These are phyloP conservation scores for Pyrenophora tritici-repentis DNA, from an alignment of 2,329 filamentous ascomycete genomes.

Conservation along the genomic window DNA sequence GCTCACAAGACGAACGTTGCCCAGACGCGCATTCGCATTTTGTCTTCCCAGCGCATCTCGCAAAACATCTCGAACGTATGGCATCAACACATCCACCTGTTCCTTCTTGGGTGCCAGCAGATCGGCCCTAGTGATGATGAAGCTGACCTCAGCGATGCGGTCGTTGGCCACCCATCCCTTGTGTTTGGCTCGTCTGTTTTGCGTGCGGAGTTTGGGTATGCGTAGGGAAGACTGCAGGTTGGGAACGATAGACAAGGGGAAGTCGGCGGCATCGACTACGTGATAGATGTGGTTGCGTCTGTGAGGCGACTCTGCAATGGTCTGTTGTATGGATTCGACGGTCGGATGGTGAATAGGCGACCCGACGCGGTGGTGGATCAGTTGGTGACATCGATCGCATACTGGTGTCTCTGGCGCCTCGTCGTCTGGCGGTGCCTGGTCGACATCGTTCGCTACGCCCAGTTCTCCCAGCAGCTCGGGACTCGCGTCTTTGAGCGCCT, in stretches of 20 bases:
- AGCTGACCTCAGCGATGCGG: slow-evolving; percentile 77
- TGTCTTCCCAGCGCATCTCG: slow-evolving; percentile 73
- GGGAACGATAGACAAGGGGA: slow-evolving; percentile 89
- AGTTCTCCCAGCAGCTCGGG: slow-evolving; percentile 36
- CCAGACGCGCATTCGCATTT: slow-evolving; percentile 75
- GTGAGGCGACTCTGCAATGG: slow-evolving; percentile 85
- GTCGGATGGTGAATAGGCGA: slow-evolving; percentile 78
- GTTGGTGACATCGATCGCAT: slow-evolving; percentile 85
- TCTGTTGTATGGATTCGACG: slow-evolving; percentile 78
- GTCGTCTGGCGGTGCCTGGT: slow-evolving; percentile 19
- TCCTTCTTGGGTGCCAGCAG: slow-evolving; percentile 81
- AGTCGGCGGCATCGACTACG: slow-evolving; percentile 91
- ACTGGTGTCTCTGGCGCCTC: slow-evolving; percentile 57
- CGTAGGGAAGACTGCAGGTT: slow-evolving; percentile 72
- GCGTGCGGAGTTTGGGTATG: slow-evolving; percentile 74
- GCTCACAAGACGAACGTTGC: slow-evolving; percentile 86
- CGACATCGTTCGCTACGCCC: slow-evolving; percentile 29
- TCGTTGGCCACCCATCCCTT: slow-evolving; percentile 67
- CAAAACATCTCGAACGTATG: slow-evolving; percentile 77
- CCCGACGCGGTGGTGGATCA: slow-evolving; percentile 76
- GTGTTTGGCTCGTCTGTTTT: slow-evolving; percentile 75
- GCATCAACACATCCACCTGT: slow-evolving; percentile 84
- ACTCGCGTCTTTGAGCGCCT: slow-evolving; percentile 40
- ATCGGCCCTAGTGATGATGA: slow-evolving; percentile 89
- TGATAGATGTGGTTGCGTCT: slow-evolving; percentile 95